phyloP scores from a whole-genome alignment of 768 basidiomycete genomes.

The Cystobasidium ongulense region DNA sequence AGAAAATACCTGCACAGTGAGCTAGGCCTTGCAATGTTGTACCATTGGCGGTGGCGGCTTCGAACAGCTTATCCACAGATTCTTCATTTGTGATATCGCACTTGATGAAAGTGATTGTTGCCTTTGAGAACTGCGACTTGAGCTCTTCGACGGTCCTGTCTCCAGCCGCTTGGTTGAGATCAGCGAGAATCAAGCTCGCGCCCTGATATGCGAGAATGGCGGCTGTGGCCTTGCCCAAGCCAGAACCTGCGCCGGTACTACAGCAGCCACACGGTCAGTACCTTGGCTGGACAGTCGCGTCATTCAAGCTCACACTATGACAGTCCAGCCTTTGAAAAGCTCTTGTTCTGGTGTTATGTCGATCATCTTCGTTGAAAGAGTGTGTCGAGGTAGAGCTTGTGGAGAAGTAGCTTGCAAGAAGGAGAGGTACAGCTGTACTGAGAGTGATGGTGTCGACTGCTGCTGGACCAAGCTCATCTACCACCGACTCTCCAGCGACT shows the following conservation, averaged over 20 bases:
- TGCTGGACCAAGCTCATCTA: no score
- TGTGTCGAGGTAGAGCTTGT: neutral
- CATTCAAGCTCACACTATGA: constrained; percentile 19
- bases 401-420: neutral
- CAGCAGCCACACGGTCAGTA: neutral
- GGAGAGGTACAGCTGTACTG: neutral
- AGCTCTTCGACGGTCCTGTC: constrained; percentile 8
- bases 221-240: constrained; percentile 22
- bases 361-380: neutral
- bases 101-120: neutral
- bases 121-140: neutral
- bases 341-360: constrained; percentile 22
- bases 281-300: neutral
- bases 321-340: constrained; percentile 28
- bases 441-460: no score
- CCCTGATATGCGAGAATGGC: constrained; percentile 25
- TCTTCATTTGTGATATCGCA: constrained; percentile 30
- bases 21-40: constrained; percentile 18
- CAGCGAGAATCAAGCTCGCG: constrained; percentile 12
- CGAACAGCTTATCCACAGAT: constrained; percentile 7
- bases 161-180: constrained; percentile 8
- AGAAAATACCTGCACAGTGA: constrained; percentile 30
- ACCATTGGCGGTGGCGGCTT: neutral
- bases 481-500: no score
- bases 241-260: constrained; percentile 30